Base-by-base conservation (phyloP, 306 rosid genomes). In the Ceratonia siliqua region DNA sequence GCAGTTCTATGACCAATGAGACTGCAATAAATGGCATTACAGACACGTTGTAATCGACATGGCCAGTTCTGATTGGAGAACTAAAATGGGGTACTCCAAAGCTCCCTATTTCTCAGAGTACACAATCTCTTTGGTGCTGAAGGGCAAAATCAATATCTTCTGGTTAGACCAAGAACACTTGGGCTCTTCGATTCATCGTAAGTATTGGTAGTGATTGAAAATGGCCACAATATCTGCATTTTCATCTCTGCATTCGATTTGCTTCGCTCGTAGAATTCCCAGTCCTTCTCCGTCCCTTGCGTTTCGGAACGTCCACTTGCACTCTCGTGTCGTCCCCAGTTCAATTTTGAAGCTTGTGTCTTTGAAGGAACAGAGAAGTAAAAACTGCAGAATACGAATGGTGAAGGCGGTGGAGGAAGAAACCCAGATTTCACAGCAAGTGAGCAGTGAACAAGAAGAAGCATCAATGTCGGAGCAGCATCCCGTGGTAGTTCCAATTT, bases 401-500 rank as follows among this genome's bases (percentile, higher is more conserved):
- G 38, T 32, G 33, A 85, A 80, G 75, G 84, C 93, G 0, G 84
- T 66, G 21, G 84, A 78, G 69, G 93, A 82, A 52, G 98, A 86
- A 54, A 68, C 90, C 54, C 79, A 53, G 13, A 15, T 75, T 57
- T 85, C 88, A 7, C 81, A 63, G 53, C 81, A 56, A 75, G 81
- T 0, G 68, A 84, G 12, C 18, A 59, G 25, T 20, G 89, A 68
- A 73, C 71, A 76, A 53, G 74, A 30, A 17, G 79, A 83, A 54
- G 36, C 78, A 8, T 57, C 82, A 3, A 68, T 73, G 32, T 78
- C 85, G 1, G 90, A 90, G 46, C 80, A 72, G 64, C 91, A 71
- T 70, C 61, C 97, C 17, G 97, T 93, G 72, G 85, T 87, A 15
- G 96, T 91, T 3, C 91, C 96, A 24, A 81, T 93, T 81, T 93